Evolutionary conservation across 208 protist genomes (phyloP), one percentile per base, ranked within the genome.

Genomic region (Acanthamoeba castellanii): DNA sequence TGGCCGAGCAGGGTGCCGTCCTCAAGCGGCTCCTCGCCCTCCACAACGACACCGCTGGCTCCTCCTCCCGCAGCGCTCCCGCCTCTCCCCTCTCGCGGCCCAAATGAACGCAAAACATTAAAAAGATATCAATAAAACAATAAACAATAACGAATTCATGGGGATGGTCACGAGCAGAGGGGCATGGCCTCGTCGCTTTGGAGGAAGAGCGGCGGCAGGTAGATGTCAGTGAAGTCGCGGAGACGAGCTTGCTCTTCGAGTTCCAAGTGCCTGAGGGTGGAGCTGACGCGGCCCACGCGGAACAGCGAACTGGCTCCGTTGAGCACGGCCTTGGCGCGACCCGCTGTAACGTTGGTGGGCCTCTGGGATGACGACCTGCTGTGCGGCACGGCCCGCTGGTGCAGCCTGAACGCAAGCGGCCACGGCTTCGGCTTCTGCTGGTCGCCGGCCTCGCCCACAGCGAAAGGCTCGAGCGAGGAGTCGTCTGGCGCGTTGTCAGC

Each of bases 21-120:
- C 76, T 84, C 37, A 84, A 84, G 76, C 76, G 76, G 18, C 76
- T 84, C 18, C 42, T 84, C 27, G 42, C 76, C 42, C 76, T 84
- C 45, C 61, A 68, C 61, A 68, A 68, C 61, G 61, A 68, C 61
- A 68, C 20, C 61, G 27, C 61, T 25, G 27, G 20, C 61, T 13
- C 8, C 61, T 13, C 8, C 61, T 66, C 59, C 59, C 61, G 27
- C 20, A 68, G 61, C 61, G 61, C 61, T 2, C 61, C 61, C 61
- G 27, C 20, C 61, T 68, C 61, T 25, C 61, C 61, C 9, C 61
- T 68, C 25, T 68, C 61, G 0, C 61, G 61, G 25, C 61, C 61
- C 61, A 68, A 68, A 11, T 68, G 8, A 68, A 68, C 20, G 5
- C n/a, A 68, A 13, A 68, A 64, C 13, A 64, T 64, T 27, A 61